Percentiles rank a stretch among this genome's conserved stretches.
Evolutionary conservation across 352 stramenopile species (phyloP).

Genomic region (Phytopythium delawarense): DNA sequence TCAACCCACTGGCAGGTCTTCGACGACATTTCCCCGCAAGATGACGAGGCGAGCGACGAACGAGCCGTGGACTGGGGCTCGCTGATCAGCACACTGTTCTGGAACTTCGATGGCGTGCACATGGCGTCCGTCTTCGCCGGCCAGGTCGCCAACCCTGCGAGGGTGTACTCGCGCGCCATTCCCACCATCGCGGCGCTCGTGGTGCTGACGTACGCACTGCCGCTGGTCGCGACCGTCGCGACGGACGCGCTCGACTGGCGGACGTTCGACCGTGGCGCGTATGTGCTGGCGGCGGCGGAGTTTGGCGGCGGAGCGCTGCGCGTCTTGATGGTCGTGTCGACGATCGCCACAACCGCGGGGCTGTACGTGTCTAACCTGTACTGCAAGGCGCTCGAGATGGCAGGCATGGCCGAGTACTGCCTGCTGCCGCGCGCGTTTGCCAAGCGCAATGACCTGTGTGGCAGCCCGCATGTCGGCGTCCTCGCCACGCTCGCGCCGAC

Average conservation of each 20-base stretch:
- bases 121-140: slow-evolving; percentile 77
- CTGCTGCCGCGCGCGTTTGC: slow-evolving; percentile 75
- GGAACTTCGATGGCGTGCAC: slow-evolving; percentile 91
- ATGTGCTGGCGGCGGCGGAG: slow-evolving; percentile 61
- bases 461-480: slow-evolving; percentile 21
- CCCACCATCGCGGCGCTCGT: slow-evolving; percentile 54
- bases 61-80: slow-evolving; percentile 46
- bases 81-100: slow-evolving; percentile 92
- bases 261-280: slow-evolving; percentile 79
- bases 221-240: slow-evolving; percentile 69
- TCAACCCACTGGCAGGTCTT: slow-evolving; percentile 11
- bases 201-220: slow-evolving; percentile 76
- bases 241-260: slow-evolving; percentile 37
- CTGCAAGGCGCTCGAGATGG: slow-evolving; percentile 81
- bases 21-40: slow-evolving; percentile 7
- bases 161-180: slow-evolving; percentile 75
- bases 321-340: slow-evolving; percentile 71
- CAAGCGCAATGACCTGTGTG: slow-evolving; percentile 22
- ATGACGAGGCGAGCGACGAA: background rate
- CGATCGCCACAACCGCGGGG: slow-evolving; percentile 79
- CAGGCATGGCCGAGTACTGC: slow-evolving; percentile 59
- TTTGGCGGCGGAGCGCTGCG: slow-evolving; percentile 73
- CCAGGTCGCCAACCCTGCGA: slow-evolving; percentile 74
- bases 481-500: slow-evolving; percentile 16
- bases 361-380: slow-evolving; percentile 89